Evolutionary conservation across 176 grass and related monocot genomes (phyloP).

Genomic region (Oryza punctata): DNA sequence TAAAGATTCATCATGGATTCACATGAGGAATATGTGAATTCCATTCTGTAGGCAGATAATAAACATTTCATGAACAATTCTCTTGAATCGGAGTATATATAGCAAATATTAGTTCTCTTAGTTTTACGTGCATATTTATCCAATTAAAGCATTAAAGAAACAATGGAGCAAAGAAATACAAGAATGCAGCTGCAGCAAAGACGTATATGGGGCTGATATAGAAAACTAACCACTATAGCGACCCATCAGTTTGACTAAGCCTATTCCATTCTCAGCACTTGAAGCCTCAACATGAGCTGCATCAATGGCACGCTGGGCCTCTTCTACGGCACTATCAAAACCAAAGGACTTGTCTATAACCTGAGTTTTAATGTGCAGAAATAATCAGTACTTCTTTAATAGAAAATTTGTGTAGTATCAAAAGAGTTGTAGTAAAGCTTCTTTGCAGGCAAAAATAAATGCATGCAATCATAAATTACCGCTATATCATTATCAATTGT

Average conservation of each 20-base stretch:
- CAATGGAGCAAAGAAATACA: neutral
- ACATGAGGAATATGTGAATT: neutral
- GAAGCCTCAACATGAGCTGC: constrained; percentile 93
- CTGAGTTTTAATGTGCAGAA: constrained; percentile 34
- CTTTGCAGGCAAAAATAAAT: neutral
- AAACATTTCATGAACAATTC: neutral
- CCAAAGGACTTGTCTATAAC: constrained; percentile 99
- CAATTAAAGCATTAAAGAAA: neutral
- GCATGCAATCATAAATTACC: constrained; percentile 48
- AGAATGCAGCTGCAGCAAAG: neutral
- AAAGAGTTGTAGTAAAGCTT: neutral
- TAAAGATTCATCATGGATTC: neutral
- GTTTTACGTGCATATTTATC: neutral
- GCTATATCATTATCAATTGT: constrained; percentile 99
- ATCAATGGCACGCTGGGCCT: constrained; percentile 89
- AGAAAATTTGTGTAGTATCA: neutral
- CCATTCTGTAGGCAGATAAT: constrained; percentile 14
- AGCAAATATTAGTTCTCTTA: neutral
- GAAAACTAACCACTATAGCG: constrained; percentile 87
- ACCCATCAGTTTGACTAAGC: constrained; percentile 94
- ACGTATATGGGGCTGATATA: constrained; percentile 1
- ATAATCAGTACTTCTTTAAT: neutral
- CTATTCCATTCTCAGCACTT: constrained; percentile 95
- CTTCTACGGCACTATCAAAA: constrained; percentile 93
- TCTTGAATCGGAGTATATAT: neutral